Evolutionary conservation across 176 grass and related monocot genomes (phyloP).

Genomic region (Zoysia pacifica): DNA sequence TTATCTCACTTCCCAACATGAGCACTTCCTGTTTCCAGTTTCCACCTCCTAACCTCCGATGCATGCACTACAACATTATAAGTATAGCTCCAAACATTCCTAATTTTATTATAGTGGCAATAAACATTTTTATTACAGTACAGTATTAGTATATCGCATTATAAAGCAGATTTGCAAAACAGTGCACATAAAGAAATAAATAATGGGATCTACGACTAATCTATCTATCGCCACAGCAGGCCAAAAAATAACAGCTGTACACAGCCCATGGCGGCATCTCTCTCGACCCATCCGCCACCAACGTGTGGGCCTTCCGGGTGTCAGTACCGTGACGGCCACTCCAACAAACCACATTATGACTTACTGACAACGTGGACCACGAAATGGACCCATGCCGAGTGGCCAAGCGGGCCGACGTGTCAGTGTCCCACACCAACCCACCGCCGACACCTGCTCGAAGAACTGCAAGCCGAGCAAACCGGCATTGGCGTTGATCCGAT

Average conservation of each 20-base stretch:
- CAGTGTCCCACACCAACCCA: constrained; percentile 16
- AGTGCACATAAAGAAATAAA: constrained; percentile 25
- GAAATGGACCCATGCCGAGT: neutral
- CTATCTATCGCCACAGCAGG: constrained; percentile 12
- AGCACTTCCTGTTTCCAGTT: neutral
- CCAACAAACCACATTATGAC: constrained; percentile 9
- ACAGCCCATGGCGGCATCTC: constrained; percentile 27
- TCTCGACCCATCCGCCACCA: constrained; percentile 27
- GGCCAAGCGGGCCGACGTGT: constrained; percentile 12
- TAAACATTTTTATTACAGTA: neutral
- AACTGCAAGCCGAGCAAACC: constrained; percentile 39
- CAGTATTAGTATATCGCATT: neutral
- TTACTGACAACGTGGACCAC: constrained; percentile 28
- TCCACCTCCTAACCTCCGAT: neutral
- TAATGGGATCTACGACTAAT: constrained; percentile 34
- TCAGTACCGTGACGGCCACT: constrained; percentile 28
- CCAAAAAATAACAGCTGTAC: constrained; percentile 50
- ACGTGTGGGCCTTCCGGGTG: constrained; percentile 19
- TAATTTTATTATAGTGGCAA: neutral
- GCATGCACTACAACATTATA: neutral
- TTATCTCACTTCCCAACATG: constrained; percentile 14
- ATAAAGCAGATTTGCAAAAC: neutral
- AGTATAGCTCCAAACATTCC: neutral
- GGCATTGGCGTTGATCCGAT: constrained; percentile 22
- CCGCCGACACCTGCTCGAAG: constrained; percentile 26